Percentiles rank a stretch among this genome's conserved stretches.
Conservation (phyloP, 768 basidiomycete genomes). For the Trametes gibbosa region DNA sequence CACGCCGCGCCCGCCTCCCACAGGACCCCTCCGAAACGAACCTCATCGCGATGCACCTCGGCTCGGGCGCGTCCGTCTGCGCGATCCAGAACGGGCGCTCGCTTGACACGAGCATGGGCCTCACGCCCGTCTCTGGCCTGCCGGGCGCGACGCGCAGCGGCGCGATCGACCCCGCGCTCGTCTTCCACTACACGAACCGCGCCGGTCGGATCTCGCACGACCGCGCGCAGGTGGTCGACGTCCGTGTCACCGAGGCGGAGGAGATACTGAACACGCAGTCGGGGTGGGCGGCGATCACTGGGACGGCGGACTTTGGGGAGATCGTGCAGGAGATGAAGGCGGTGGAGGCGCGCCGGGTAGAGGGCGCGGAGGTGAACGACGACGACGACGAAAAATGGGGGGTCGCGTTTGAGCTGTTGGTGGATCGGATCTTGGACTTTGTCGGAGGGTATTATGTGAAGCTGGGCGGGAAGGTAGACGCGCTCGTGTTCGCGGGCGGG, state of each 20-base stretch:
- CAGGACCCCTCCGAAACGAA: constrained; percentile 52
- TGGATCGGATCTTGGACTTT: constrained; percentile 72
- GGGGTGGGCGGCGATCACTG: constrained; percentile 77
- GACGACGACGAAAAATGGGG: constrained; percentile 37
- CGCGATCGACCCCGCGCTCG: constrained; percentile 77
- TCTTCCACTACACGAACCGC: constrained; percentile 69
- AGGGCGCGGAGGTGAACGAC: constrained; percentile 7
- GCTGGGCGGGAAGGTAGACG: constrained; percentile 66
- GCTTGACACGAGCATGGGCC: constrained; percentile 87
- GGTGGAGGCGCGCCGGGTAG: constrained; percentile 3
- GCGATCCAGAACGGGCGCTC: constrained; percentile 71
- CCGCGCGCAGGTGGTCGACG: constrained; percentile 38
- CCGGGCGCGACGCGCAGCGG: constrained; percentile 89
- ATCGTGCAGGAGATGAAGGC: constrained; percentile 41
- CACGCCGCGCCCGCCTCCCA: neutral
- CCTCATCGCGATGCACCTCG: constrained; percentile 83
- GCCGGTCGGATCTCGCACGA: constrained; percentile 54
- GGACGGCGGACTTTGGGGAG: constrained; percentile 78
- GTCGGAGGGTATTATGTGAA: constrained; percentile 76
- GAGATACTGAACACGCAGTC: constrained; percentile 71
- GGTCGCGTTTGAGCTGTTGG: constrained; percentile 76
- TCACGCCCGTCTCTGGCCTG: constrained; percentile 84
- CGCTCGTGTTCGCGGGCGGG: constrained; percentile 82
- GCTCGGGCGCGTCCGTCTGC: constrained; percentile 86
- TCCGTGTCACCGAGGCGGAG: constrained; percentile 67